A percentile compares a stretch with the other conserved stretches of the same genome.
phyloP scores from a whole-genome alignment of 2,329 filamentous ascomycete genomes.

The Ploettnerulaceae sp. region DNA sequence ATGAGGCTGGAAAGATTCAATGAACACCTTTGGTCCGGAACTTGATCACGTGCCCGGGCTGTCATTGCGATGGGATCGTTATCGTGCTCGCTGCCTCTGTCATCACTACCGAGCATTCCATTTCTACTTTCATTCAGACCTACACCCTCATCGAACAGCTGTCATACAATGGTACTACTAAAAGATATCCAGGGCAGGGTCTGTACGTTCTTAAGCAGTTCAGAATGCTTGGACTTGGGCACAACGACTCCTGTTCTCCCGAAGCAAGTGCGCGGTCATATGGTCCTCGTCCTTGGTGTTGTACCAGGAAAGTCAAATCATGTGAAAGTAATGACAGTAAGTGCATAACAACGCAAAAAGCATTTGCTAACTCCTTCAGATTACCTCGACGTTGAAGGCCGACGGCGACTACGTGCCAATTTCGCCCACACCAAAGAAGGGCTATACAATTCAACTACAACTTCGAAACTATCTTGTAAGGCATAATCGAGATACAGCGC shows the following conservation, averaged over 20 bases:
- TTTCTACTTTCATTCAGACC: neutral
- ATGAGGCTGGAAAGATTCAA: neutral
- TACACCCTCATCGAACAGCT: neutral
- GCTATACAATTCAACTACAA: constrained; percentile 15
- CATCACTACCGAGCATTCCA: neutral
- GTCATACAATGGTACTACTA: constrained; percentile 6
- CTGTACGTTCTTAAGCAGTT: constrained; percentile 11
- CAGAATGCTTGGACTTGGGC: constrained; percentile 8
- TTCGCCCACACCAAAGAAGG: constrained; percentile 16
- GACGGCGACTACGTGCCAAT: constrained; percentile 17
- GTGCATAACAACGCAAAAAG: neutral
- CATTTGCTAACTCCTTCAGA: constrained; percentile 11
- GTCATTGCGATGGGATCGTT: neutral
- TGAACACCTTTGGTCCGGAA: neutral
- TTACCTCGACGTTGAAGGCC: constrained; percentile 11
- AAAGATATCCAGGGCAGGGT: constrained; percentile 13
- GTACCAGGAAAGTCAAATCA: constrained; percentile 12
- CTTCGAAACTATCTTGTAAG: constrained; percentile 11
- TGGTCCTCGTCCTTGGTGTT: constrained; percentile 15
- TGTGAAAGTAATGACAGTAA: constrained; percentile 16
- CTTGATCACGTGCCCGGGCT: neutral
- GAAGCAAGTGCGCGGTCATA: constrained; percentile 11
- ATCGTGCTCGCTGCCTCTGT: constrained; percentile 1
- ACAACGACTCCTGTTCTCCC: constrained; percentile 2
- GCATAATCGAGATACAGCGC: neutral